phyloP scores from a whole-genome alignment of 2,329 filamentous ascomycete species.

The Neofusicoccum cordaticola region DNA sequence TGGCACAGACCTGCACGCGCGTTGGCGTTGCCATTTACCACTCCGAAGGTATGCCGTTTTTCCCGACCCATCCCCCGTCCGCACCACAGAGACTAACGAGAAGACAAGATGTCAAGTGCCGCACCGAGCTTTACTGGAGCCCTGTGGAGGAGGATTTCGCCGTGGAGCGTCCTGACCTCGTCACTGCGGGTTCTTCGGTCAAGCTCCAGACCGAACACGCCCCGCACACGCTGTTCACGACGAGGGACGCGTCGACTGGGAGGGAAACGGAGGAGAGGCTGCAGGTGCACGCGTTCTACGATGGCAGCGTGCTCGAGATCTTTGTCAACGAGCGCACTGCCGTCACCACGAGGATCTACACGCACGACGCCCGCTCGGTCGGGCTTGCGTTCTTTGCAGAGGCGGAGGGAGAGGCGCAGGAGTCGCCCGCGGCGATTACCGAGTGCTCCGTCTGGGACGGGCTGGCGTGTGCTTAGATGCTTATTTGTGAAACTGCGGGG shows the following conservation, averaged over 20 bases:
- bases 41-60: constrained; percentile 20
- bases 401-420: background rate
- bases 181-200: constrained; percentile 28
- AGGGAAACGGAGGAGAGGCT: constrained; percentile 29
- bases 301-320: constrained; percentile 39
- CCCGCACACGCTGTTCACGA: constrained; percentile 49
- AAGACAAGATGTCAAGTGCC: constrained; percentile 25
- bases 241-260: constrained; percentile 13
- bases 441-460: constrained; percentile 1
- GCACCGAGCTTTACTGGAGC: constrained; percentile 42
- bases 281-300: constrained; percentile 41
- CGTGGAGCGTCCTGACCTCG: constrained; percentile 39
- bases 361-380: constrained; percentile 29
- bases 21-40: constrained; percentile 25
- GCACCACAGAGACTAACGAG: background rate
- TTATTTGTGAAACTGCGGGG: background rate
- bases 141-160: constrained; percentile 40
- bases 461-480: background rate
- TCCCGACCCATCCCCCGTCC: background rate
- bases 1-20: constrained; percentile 21
- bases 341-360: constrained; percentile 18
- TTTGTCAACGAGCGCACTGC: constrained; percentile 34
- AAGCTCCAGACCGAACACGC: constrained; percentile 30
- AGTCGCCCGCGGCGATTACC: background rate
- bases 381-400: constrained; percentile 26